Percentiles rank a stretch among this genome's conserved stretches.
Evolutionary conservation across 345 rosid species (phyloP).

Genomic region (Pseudoturritis turrita): DNA sequence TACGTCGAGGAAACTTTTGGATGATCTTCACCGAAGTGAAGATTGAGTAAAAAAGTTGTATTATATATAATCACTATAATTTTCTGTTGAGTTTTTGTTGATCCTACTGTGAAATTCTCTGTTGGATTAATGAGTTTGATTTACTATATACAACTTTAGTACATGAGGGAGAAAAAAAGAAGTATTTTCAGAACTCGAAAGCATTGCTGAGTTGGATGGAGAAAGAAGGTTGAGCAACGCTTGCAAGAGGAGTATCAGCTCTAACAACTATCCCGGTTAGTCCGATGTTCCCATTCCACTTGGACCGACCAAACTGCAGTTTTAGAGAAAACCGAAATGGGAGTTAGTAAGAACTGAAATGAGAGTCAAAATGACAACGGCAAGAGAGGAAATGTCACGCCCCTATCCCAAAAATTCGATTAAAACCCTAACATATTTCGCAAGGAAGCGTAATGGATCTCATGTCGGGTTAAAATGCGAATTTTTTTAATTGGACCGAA

Average conservation of each 20-base stretch:
- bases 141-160: slow-evolving; percentile 19
- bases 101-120: neutral
- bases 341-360: neutral
- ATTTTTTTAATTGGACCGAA: too few species aligned
- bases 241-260: slow-evolving; percentile 63
- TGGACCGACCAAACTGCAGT: slow-evolving; percentile 82
- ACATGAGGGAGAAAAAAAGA: neutral
- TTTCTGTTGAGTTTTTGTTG: neutral
- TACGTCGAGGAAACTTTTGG: slow-evolving; percentile 20
- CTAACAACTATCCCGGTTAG: slow-evolving; percentile 70
- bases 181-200: slow-evolving; percentile 60
- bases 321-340: neutral
- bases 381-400: too few species aligned
- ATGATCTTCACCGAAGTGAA: slow-evolving; percentile 24
- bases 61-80: neutral
- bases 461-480: too few species aligned
- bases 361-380: neutral
- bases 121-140: neutral
- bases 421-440: too few species aligned
- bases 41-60: slow-evolving; percentile 6
- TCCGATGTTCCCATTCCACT: slow-evolving; percentile 90
- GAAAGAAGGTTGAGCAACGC: slow-evolving; percentile 59
- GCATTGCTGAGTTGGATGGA: slow-evolving; percentile 80
- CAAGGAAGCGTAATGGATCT: too few species aligned
- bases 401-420: too few species aligned